A percentile compares a stretch with the other conserved stretches of the same genome.
These are phyloP conservation scores for Chaetomium globosum DNA, from an alignment of 2,329 filamentous ascomycete species.

Conservation along the genomic window DNA sequence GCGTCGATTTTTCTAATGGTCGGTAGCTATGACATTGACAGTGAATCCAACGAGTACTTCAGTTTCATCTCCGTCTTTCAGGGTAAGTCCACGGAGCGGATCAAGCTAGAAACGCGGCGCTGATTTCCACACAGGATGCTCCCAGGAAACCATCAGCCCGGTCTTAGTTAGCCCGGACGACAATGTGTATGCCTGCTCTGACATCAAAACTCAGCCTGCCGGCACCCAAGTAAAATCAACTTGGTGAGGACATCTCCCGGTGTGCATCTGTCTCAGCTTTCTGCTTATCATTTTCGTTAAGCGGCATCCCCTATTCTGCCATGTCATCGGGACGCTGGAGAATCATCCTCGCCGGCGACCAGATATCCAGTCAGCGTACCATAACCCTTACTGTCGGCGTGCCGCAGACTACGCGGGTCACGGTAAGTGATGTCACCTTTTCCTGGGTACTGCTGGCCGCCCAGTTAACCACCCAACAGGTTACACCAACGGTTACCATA, in stretches of 20 bases:
- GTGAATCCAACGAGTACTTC: constrained; percentile 45
- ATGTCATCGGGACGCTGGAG: constrained; percentile 45
- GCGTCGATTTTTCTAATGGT: constrained; percentile 47
- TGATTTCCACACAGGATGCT: constrained; percentile 39
- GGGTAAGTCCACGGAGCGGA: constrained; percentile 34
- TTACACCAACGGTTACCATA: constrained; percentile 45
- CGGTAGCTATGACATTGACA: constrained; percentile 46
- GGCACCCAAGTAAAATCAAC: constrained; percentile 44
- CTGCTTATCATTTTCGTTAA: constrained; percentile 22
- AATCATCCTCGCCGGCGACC: constrained; percentile 44
- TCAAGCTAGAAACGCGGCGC: constrained; percentile 5
- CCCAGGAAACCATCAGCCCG: constrained; percentile 42
- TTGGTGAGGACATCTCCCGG: constrained; percentile 40
- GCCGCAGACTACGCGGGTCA: constrained; percentile 42
- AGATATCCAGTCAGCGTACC: constrained; percentile 44
- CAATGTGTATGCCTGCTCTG: constrained; percentile 44
- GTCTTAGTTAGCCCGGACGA: constrained; percentile 42
- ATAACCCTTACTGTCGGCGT: constrained; percentile 42
- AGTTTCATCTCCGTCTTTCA: constrained; percentile 46
- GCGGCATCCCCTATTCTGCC: constrained; percentile 44
- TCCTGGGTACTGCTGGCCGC: neutral
- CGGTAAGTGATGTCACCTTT: constrained; percentile 35
- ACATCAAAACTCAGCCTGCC: constrained; percentile 43
- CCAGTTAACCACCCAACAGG: constrained; percentile 34
- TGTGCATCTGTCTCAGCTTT: too few relatives aligned